Conservation (phyloP, 257 asterid genomes). For the Salvia miltiorrhiza region DNA sequence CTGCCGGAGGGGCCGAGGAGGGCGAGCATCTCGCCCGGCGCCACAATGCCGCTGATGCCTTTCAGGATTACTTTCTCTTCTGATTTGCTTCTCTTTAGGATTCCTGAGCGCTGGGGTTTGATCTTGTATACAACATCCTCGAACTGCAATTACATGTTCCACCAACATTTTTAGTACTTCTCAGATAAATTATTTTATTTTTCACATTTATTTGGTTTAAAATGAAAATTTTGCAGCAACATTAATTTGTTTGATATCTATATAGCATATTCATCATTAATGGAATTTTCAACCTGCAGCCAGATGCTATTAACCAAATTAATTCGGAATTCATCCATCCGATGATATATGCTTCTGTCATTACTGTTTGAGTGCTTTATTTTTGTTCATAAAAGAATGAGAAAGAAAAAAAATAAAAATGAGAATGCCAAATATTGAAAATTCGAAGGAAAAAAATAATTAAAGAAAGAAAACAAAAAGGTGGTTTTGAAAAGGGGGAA, state of each 20-base stretch:
- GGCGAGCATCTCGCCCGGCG: conserved; percentile 74
- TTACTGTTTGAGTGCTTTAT: not conserved
- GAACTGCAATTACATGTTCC: conserved; percentile 44
- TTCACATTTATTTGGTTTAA: too few species aligned
- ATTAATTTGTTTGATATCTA: not conserved
- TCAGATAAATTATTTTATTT: too few species aligned
- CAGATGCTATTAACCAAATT: too few species aligned
- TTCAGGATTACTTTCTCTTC: conserved; percentile 53
- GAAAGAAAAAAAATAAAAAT: not conserved
- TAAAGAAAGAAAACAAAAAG: not conserved
- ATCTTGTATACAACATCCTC: conserved; percentile 55
- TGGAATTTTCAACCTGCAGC: too few species aligned
- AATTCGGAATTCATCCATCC: too few species aligned
- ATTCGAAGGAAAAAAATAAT: not conserved
- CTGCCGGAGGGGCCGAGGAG: conserved; percentile 91
- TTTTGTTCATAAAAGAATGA: not conserved
- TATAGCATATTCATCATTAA: too few species aligned
- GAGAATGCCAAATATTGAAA: not conserved
- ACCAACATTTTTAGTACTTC: not conserved
- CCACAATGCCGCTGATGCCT: conserved; percentile 60
- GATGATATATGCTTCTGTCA: too few species aligned
- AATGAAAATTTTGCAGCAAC: not conserved
- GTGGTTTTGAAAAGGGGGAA: not conserved
- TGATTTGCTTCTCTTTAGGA: conserved; percentile 19
- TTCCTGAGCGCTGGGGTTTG: conserved; percentile 23